phyloP scores from a whole-genome alignment of 306 rosid genomes.

The Acacia confusa region DNA sequence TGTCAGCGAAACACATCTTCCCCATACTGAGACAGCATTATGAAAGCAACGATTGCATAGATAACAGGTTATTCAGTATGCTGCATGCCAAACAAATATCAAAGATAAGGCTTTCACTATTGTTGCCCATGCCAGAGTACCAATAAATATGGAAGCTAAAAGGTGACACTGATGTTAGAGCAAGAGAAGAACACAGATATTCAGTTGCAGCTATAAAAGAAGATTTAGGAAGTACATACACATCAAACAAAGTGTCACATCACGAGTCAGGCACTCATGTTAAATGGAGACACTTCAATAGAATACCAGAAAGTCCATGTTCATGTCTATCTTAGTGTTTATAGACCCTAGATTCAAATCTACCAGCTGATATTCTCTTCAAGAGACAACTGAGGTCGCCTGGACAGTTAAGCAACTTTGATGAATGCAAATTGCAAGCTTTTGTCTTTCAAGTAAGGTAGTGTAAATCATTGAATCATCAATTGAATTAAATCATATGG shows the following conservation, averaged over 20 bases:
- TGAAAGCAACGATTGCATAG: background rate
- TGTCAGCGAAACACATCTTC: background rate
- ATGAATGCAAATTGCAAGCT: background rate
- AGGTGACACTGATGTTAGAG: background rate
- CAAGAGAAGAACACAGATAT: background rate
- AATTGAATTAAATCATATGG: background rate
- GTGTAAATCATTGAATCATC: background rate
- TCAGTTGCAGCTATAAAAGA: background rate
- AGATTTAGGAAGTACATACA: background rate
- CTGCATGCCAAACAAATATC: background rate
- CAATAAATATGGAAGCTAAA: background rate
- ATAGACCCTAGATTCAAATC: background rate
- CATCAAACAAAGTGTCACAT: background rate
- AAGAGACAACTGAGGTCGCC: background rate
- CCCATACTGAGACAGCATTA: background rate
- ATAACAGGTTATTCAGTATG: background rate
- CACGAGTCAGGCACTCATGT: background rate
- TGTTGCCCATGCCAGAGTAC: too few species aligned
- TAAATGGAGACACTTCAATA: background rate
- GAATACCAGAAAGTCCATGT: background rate
- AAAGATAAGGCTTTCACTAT: background rate
- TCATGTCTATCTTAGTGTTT: background rate
- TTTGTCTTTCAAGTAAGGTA: background rate
- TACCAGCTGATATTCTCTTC: background rate
- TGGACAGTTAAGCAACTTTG: background rate